Base-by-base conservation (phyloP, 352 stramenopile genomes). In the Globisporangium orthogonon region DNA sequence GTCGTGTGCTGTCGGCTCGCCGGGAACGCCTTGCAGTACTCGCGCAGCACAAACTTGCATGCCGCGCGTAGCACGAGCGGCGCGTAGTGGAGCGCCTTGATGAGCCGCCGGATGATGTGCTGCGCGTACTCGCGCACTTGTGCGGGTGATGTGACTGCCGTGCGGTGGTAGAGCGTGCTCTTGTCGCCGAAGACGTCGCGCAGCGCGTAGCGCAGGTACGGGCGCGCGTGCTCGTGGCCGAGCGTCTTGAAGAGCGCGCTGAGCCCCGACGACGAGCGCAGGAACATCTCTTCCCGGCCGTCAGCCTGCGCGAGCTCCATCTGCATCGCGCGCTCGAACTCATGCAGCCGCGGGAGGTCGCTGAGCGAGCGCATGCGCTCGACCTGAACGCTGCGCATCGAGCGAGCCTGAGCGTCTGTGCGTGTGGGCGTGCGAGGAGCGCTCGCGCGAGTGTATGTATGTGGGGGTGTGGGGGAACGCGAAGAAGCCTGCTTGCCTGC, bases 121-220 rank as follows among this genome's bases (percentile, higher is more conserved):
- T 83, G 76, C 33, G 80, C 67, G 58, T 86, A 87, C 17, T 62
- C 66, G 37, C 72, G 69, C 50, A 83, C 73, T 58, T 90, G 68
- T 18, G 60, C 62, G 5, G 66, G 65, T 28, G 66, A 64, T 18
- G 65, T 60, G 11, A 15, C 45, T 13, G 67, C 53, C 14, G 54
- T 69, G 49, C 67, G 61, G 57, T 89, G 60, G 57, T 90, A 84
- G 43, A 90, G 56, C 40, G 52, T 45, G 30, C 74, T 83, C 61
- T 80, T 76, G 35, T 88, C 80, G 58, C 77, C 76, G 56, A 94
- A 86, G 14, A 91, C 78, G 39, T 89, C 74, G 40, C 79, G 74
- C 50, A 94, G 67, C 52, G 89, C 78, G 62, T 89, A 91, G 39
- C 78, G 78, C 54, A 94, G 91, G 69, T 94, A 94, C 2, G 78